Base-by-base conservation (phyloP, 257 asterid species). In the Solanum paucissectum region DNA sequence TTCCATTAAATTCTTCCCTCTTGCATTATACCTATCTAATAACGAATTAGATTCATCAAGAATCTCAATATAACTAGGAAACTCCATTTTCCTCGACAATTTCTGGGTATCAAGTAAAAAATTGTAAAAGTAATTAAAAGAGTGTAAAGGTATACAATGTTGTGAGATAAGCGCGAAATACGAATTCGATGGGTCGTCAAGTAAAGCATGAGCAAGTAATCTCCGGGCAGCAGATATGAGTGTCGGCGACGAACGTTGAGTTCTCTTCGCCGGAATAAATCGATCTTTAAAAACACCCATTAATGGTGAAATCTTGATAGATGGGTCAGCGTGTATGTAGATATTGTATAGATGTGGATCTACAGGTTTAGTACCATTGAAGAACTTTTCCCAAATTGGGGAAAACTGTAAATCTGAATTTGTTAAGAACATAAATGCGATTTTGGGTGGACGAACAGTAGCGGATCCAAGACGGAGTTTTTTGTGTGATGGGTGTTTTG, bases 171-270 rank as follows among this genome's bases (percentile, higher is more conserved):
- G 75, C 1, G 96, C 92, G 87, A 95, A 95, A 82, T 94, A 95
- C 27, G 91, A 88, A 60, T 95, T 95, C 1, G 93, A 85, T 1
- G 97, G 94, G 86, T 95, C 97, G 38, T 95, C 94, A 5, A 95
- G 87, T 86, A 95, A 88, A 33, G 98, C 98, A 58, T 93, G 91
- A 58, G 98, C 98, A 32, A 95, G 87, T 55, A 95, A 90, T 36
- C 98, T 89, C 37, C 98, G 92, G 2, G 95, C 94, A 29, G 98
- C 98, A 34, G 98, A 95, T 4, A 95, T 90, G 5, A 95, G 89
- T 3, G 98, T 96, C 2, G 99, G 99, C 3, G 99, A 96, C 6
- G 98, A 93, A 81, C 99, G 89, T 66, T 96, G 98, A 2, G 99
- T 96, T 21, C 96, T 87, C 86, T 94, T 95, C 0, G 98, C 90